phyloP scores from a whole-genome alignment of 2,329 filamentous ascomycete genomes.

The Neofusicoccum sp. region DNA sequence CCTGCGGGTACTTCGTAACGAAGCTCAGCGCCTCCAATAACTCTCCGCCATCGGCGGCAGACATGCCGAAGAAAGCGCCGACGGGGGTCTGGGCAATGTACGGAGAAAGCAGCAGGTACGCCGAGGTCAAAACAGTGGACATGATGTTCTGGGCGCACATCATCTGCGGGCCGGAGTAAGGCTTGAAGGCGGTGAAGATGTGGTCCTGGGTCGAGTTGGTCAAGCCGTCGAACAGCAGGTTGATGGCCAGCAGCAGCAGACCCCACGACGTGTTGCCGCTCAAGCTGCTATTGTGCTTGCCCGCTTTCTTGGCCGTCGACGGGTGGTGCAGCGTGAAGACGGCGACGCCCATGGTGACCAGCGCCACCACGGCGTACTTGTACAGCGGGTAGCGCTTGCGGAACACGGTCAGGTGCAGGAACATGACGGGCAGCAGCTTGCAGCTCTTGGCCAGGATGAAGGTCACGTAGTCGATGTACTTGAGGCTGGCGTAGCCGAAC shows the following conservation, averaged over 20 bases:
- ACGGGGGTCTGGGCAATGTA: slow-evolving; percentile 69
- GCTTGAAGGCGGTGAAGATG: slow-evolving; percentile 76
- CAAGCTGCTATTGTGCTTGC: slow-evolving; percentile 45
- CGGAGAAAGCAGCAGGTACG: slow-evolving; percentile 77
- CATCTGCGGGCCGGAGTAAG: slow-evolving; percentile 94
- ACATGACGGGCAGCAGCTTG: slow-evolving; percentile 99
- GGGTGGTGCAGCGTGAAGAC: slow-evolving; percentile 88
- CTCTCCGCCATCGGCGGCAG: slow-evolving; percentile 63
- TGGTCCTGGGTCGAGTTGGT: slow-evolving; percentile 97
- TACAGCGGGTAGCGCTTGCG: slow-evolving; percentile 86
- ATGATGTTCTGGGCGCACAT: slow-evolving; percentile 98
- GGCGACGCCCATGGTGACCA: slow-evolving; percentile 89
- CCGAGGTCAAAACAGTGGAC: slow-evolving; percentile 73
- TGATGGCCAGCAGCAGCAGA: slow-evolving; percentile 79
- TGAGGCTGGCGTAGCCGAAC: slow-evolving; percentile 89
- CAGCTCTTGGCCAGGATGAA: slow-evolving; percentile 97
- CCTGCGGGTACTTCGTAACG: slow-evolving; percentile 74
- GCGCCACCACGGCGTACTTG: slow-evolving; percentile 91
- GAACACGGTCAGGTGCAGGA: slow-evolving; percentile 91
- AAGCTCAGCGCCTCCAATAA: slow-evolving; percentile 79
- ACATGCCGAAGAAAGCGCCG: slow-evolving; percentile 46
- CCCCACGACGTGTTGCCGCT: slow-evolving; percentile 70
- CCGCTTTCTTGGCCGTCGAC: slow-evolving; percentile 39
- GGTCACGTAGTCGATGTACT: slow-evolving; percentile 96
- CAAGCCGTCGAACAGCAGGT: slow-evolving; percentile 91